phyloP scores from a whole-genome alignment of 768 basidiomycete species.

The Amanita polypyramis region DNA sequence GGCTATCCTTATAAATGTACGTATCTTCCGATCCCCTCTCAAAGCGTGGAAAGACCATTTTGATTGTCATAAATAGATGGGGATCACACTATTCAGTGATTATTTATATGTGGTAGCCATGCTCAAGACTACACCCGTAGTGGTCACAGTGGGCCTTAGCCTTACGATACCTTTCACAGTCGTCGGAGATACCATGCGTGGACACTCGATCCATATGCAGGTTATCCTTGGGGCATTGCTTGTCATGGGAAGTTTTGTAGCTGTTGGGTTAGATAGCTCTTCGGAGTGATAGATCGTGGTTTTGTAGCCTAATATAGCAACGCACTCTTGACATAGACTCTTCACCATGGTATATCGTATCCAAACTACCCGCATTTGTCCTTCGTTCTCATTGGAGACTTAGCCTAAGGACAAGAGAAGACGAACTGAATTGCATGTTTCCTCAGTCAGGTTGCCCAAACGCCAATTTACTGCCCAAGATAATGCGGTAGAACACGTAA shows the following conservation, averaged over 20 bases:
- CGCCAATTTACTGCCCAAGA: conserved; percentile 41
- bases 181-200: conserved; percentile 63
- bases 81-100: conserved; percentile 75
- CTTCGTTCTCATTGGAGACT: background rate
- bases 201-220: conserved; percentile 42
- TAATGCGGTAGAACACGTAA: conserved; percentile 35
- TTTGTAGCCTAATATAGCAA: background rate
- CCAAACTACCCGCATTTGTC: background rate
- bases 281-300: conserved; percentile 15
- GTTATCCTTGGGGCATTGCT: conserved; percentile 67
- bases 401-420: conserved; percentile 33
- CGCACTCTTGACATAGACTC: background rate
- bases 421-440: conserved; percentile 36
- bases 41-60: background rate
- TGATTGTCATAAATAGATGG: conserved; percentile 42
- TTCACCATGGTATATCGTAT: conserved; percentile 15
- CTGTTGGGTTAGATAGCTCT: conserved; percentile 43
- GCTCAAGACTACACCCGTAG: conserved; percentile 93
- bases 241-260: conserved; percentile 70
- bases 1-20: conserved; percentile 29
- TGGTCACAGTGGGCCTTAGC: conserved; percentile 87
- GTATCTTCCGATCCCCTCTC: conserved; percentile 10
- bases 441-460: conserved; percentile 38
- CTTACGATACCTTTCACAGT: conserved; percentile 92
- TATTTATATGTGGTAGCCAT: conserved; percentile 83